Evolutionary conservation across 495 filamentous ascomycete genomes (phyloP).

Genomic region (Chaetomium tenue): DNA sequence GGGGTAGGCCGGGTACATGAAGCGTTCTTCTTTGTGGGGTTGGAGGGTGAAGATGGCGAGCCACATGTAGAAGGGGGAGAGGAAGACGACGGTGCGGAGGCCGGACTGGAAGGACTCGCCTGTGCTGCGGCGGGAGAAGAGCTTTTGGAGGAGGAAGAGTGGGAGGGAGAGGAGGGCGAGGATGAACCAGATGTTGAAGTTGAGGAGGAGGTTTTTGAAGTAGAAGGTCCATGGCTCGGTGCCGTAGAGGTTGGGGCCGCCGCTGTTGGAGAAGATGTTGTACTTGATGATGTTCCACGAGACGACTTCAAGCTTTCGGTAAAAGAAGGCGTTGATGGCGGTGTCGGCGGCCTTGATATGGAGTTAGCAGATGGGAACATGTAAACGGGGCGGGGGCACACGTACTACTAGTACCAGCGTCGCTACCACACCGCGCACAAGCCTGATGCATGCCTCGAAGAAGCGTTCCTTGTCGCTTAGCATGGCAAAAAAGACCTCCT

Average conservation of each 20-base stretch:
- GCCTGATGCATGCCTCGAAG: slow-evolving; percentile 53
- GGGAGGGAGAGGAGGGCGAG: slow-evolving; percentile 76
- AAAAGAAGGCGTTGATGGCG: slow-evolving; percentile 74
- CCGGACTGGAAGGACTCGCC: slow-evolving; percentile 46
- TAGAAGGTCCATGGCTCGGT: slow-evolving; percentile 98
- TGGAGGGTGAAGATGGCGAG: slow-evolving; percentile 85
- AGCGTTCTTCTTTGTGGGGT: slow-evolving; percentile 96
- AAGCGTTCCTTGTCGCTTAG: slow-evolving; percentile 57
- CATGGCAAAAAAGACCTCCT: slow-evolving; percentile 66
- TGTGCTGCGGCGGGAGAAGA: slow-evolving; percentile 38
- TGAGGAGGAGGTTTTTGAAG: slow-evolving; percentile 82
- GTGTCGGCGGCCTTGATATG: slow-evolving; percentile 50
- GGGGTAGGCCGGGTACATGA: slow-evolving; percentile 97
- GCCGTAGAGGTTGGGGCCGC: slow-evolving; percentile 90
- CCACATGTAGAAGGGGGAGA: slow-evolving; percentile 92
- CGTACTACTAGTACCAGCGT: slow-evolving; percentile 70
- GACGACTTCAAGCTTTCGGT: slow-evolving; percentile 71
- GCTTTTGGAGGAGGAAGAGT: slow-evolving; percentile 51
- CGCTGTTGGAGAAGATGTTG: slow-evolving; percentile 80
- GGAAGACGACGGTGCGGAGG: slow-evolving; percentile 70
- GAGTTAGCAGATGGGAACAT: slow-evolving; percentile 23
- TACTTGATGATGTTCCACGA: slow-evolving; percentile 93
- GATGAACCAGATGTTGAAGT: slow-evolving; percentile 93
- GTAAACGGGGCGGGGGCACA: slow-evolving; percentile 30
- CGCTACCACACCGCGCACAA: slow-evolving; percentile 65